These are phyloP conservation scores for Fusarium foetens DNA, from an alignment of 2,329 filamentous ascomycete species.

Conservation along the genomic window DNA sequence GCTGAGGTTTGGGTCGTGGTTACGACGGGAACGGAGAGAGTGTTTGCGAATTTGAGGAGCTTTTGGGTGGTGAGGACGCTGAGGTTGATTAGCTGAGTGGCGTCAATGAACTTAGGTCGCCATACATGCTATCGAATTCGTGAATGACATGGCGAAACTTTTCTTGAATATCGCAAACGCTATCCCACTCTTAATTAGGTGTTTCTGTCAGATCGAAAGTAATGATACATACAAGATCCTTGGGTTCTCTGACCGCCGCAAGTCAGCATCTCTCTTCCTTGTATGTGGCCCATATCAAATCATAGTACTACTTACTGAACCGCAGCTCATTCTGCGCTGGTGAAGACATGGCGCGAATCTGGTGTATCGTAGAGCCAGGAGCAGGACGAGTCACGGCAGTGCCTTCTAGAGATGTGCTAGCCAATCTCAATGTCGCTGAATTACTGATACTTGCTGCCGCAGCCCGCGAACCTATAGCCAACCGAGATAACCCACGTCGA, in stretches of 20 bases:
- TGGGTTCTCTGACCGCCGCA: constrained; percentile 54
- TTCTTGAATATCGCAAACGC: constrained; percentile 94
- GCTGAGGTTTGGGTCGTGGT: constrained; percentile 86
- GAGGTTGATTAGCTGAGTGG: constrained; percentile 10
- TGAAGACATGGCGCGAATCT: constrained; percentile 31
- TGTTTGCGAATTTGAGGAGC: constrained; percentile 70
- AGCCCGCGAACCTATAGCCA: constrained; percentile 21
- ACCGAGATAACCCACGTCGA: constrained; percentile 35
- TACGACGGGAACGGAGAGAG: constrained; percentile 80
- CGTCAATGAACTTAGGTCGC: constrained; percentile 11
- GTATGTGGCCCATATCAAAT: background rate
- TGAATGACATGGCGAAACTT: constrained; percentile 87
- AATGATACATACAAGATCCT: constrained; percentile 58
- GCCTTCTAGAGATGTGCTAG: background rate
- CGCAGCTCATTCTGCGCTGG: constrained; percentile 41
- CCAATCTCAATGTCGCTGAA: background rate
- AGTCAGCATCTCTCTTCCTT: constrained; percentile 18
- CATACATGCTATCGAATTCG: constrained; percentile 84
- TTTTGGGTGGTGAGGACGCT: constrained; percentile 75
- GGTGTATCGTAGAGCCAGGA: background rate
- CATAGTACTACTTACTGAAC: constrained; percentile 47
- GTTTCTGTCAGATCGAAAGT: background rate
- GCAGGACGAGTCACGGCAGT: background rate
- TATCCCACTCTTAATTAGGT: constrained; percentile 49
- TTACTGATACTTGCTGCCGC: constrained; percentile 6